phyloP scores from a whole-genome alignment of 371 early-diverging fungal genomes.

The Mucor indicus region DNA sequence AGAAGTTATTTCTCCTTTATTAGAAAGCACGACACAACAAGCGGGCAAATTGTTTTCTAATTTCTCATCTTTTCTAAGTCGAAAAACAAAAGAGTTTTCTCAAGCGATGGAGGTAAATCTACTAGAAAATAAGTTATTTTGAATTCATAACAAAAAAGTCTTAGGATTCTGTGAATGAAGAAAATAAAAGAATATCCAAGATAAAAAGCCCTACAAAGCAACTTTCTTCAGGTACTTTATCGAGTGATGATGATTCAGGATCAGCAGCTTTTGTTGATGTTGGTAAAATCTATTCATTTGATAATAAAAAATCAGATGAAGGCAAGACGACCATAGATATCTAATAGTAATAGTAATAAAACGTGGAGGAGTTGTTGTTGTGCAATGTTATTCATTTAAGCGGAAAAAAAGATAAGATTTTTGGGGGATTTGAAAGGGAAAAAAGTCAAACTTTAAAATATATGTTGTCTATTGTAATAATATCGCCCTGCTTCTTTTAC shows the following conservation, averaged over 20 bases:
- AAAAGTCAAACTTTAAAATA: neutral
- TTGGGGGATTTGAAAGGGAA: too few species aligned
- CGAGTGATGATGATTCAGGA: constrained; percentile 24
- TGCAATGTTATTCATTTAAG: too few species aligned
- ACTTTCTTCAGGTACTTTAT: too few species aligned
- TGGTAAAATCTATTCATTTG: constrained; percentile 31
- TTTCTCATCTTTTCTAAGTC: constrained; percentile 52
- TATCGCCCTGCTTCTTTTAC: too few species aligned
- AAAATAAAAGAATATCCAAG: too few species aligned
- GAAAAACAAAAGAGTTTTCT: constrained; percentile 53
- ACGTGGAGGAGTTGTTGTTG: too few species aligned
- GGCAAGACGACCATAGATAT: constrained; percentile 8
- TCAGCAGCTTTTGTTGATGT: constrained; percentile 36
- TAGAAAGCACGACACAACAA: constrained; percentile 51
- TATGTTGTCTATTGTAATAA: too few species aligned
- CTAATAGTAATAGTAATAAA: too few species aligned
- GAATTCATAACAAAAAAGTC: too few species aligned
- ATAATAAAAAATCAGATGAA: neutral
- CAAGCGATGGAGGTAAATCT: constrained; percentile 50
- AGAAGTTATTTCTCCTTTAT: constrained; percentile 20
- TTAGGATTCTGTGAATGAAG: constrained; percentile 11
- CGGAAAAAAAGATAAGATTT: too few species aligned
- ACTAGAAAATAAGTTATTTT: too few species aligned
- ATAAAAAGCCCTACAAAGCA: too few species aligned
- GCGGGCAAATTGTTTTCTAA: constrained; percentile 55